A percentile compares a stretch with the other conserved stretches of the same genome.
These are phyloP conservation scores for Camelina neglecta DNA, from an alignment of 345 rosid species.

Conservation along the genomic window DNA sequence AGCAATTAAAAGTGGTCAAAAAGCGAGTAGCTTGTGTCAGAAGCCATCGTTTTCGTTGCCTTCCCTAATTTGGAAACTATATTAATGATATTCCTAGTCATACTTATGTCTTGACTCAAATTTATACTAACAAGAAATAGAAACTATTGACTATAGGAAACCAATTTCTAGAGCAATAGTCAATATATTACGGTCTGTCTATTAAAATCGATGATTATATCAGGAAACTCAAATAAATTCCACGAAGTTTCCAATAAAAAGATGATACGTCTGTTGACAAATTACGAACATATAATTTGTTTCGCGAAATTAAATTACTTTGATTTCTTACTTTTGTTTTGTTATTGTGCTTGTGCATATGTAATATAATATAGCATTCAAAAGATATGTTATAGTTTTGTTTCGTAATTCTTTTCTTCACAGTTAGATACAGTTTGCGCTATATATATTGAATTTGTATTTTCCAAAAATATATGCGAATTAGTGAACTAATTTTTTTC, in stretches of 20 bases:
- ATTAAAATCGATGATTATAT: neutral
- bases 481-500: too few species aligned
- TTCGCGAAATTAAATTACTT: neutral
- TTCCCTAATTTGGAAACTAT: conserved; percentile 26
- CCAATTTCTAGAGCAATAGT: neutral
- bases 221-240: neutral
- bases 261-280: neutral
- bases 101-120: neutral
- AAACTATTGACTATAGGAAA: neutral
- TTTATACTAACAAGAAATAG: neutral
- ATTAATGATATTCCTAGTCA: conserved; percentile 23
- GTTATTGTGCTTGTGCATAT: neutral
- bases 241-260: conserved; percentile 7
- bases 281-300: neutral
- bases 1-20: conserved; percentile 4
- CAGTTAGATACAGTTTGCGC: too few species aligned
- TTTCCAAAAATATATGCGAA: too few species aligned
- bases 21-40: conserved; percentile 11
- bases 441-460: too few species aligned
- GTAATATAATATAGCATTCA: neutral
- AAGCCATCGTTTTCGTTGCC: neutral
- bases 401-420: too few species aligned
- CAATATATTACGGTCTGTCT: conserved; percentile 6
- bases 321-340: neutral
- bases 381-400: too few species aligned